Evolutionary conservation across 2,329 filamentous ascomycete species (phyloP).

Genomic region (Tolypocladium cylindrosporum): DNA sequence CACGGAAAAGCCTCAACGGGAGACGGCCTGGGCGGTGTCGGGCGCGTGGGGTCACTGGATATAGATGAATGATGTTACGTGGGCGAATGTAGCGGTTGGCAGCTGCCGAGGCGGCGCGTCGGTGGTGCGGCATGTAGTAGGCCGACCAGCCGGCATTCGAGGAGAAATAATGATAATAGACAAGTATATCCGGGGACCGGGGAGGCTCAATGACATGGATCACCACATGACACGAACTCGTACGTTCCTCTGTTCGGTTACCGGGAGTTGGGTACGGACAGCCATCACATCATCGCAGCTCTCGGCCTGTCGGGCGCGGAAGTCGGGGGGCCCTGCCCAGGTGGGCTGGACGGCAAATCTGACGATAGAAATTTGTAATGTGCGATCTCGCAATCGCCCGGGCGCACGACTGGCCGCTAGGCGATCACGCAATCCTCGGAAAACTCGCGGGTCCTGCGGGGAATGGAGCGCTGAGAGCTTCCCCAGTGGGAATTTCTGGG

Average conservation of each 20-base stretch:
- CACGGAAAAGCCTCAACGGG: not conserved
- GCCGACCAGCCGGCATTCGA: constrained; percentile 4
- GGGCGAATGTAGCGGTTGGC: not conserved
- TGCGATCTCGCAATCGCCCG: constrained; percentile 11
- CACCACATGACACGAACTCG: not conserved
- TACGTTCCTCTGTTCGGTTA: not conserved
- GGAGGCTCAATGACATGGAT: not conserved
- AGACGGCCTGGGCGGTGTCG: not conserved
- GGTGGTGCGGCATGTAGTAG: not conserved
- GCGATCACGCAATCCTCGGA: constrained; percentile 24
- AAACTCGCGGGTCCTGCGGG: constrained; percentile 14
- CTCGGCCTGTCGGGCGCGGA: constrained; percentile 2
- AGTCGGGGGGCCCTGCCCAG: constrained; percentile 2
- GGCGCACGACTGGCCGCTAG: constrained; percentile 12
- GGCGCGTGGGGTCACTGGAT: not conserved
- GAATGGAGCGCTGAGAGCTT: constrained; percentile 4
- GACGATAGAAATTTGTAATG: constrained; percentile 13
- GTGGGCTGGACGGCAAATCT: constrained; percentile 7
- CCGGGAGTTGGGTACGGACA: not conserved
- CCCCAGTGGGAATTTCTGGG: not conserved
- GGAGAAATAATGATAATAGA: not conserved
- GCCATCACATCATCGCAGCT: constrained; percentile 4
- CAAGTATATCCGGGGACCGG: not conserved
- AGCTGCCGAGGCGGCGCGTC: not conserved
- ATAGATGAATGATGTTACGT: not conserved